Evolutionary conservation across 495 filamentous ascomycete species (phyloP), one percentile per base, ranked within the genome.

Genomic region (Aeminium ludgeri): DNA sequence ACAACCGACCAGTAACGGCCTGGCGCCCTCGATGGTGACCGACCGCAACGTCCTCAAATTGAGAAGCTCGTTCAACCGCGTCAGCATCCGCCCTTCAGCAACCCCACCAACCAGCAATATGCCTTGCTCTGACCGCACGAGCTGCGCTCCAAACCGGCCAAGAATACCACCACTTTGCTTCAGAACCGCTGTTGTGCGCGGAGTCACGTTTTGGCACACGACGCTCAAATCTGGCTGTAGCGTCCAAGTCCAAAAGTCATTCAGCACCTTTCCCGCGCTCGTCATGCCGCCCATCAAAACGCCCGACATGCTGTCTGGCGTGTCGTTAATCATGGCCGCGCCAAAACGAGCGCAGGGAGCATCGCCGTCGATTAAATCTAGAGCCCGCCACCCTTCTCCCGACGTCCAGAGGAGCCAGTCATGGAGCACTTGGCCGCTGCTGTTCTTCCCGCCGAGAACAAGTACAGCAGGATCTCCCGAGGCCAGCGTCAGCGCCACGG

Each of bases 391-490:
- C 18, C 67, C 71, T 12, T 59, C 42, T 28, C 59, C 51, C 18
- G 68, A 63, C 41, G 60, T 63, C 71, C 80, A 86, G 2, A 87
- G 38, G 13, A 79, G 58, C 66, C 72, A 86, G 2, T 69, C 74
- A 20, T 65, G 57, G 16, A 79, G 65, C 4, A 76, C 60, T 5
- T 49, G 55, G 16, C 66, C 70, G 37, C 68, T 52, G 23, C 67
- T 72, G 3, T 67, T 67, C 52, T 74, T 82, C 1, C 83, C 83
- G n/a, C 80, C 80, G 54, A 72, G 73, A 10, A 85, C 56, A 19
- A 91, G 64, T 18, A 78, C 65, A n/a, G n/a, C n/a, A n/a, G n/a
- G n/a, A n/a, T n/a, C n/a, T n/a, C n/a, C n/a, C n/a, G n/a, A n/a
- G n/a, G n/a, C n/a, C n/a, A n/a, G n/a, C 20, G 52, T 55, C 43